Evolutionary conservation across 345 rosid species (phyloP).

Genomic region (Leavenworthia alabamica): DNA sequence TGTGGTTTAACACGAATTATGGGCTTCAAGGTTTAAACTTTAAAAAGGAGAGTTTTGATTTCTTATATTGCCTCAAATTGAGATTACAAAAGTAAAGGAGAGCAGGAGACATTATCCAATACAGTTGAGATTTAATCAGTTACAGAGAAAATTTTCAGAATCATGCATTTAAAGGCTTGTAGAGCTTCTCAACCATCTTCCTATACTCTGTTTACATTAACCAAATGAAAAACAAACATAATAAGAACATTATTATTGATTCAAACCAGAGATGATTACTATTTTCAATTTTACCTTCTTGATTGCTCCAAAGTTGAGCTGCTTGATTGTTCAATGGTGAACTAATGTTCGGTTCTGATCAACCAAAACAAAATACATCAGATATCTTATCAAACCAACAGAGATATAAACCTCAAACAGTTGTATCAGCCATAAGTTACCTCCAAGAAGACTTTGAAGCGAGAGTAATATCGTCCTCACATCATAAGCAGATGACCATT

Average conservation of each 20-base stretch:
- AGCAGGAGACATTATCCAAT: constrained; percentile 10
- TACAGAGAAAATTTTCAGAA: not conserved
- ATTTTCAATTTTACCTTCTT: constrained; percentile 46
- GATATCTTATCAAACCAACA: not conserved
- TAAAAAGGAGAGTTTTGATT: not conserved
- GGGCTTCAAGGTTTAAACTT: not conserved
- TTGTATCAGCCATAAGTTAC: constrained; percentile 27
- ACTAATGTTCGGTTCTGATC: constrained; percentile 76
- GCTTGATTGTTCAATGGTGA: constrained; percentile 94
- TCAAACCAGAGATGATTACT: not conserved
- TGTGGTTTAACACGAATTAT: not conserved
- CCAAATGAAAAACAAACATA: not conserved
- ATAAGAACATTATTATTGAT: not conserved
- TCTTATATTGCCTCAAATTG: constrained; percentile 6
- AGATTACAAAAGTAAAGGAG: constrained; percentile 13
- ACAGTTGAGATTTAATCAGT: constrained; percentile 3
- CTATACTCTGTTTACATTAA: constrained; percentile 42
- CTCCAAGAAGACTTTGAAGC: constrained; percentile 93
- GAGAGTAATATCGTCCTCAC: constrained; percentile 80
- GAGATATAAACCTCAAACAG: not conserved
- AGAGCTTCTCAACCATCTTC: constrained; percentile 59
- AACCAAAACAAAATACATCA: not conserved
- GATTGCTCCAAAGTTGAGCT: constrained; percentile 93
- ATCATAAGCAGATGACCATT: constrained; percentile 99
- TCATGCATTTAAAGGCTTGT: constrained; percentile 43